phyloP scores from a whole-genome alignment of 2,329 filamentous ascomycete genomes.

The Aspergillus udagawae region DNA sequence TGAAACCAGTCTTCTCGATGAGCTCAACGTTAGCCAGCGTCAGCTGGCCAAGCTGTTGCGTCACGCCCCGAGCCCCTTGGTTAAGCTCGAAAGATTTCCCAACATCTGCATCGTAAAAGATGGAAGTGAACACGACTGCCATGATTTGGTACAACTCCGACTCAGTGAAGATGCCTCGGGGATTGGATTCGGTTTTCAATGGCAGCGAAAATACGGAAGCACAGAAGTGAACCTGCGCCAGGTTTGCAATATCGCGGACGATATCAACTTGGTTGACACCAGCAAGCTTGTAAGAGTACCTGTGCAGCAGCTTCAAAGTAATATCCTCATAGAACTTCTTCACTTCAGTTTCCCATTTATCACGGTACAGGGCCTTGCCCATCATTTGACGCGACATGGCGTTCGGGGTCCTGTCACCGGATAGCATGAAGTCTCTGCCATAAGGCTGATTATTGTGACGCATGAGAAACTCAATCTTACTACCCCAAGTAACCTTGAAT shows the following conservation, averaged over 20 bases:
- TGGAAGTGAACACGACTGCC: slow-evolving; percentile 49
- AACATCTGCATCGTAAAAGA: slow-evolving; percentile 55
- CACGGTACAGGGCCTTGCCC: slow-evolving; percentile 40
- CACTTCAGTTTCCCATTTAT: slow-evolving; percentile 45
- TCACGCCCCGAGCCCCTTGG: slow-evolving; percentile 45
- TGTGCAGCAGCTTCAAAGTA: slow-evolving; percentile 42
- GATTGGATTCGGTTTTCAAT: slow-evolving; percentile 50
- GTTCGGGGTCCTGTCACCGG: slow-evolving; percentile 42
- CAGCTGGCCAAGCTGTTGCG: slow-evolving; percentile 48
- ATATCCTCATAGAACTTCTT: slow-evolving; percentile 47
- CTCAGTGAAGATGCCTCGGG: slow-evolving; percentile 51
- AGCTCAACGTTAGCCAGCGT: slow-evolving; percentile 48
- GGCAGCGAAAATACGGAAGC: slow-evolving; percentile 54
- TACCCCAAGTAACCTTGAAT: slow-evolving; percentile 47
- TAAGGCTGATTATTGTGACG: slow-evolving; percentile 33
- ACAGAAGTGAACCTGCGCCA: slow-evolving; percentile 52
- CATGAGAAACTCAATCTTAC: slow-evolving; percentile 44
- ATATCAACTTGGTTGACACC: slow-evolving; percentile 46
- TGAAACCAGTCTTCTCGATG: slow-evolving; percentile 40
- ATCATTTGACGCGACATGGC: slow-evolving; percentile 42
- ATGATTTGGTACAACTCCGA: slow-evolving; percentile 52
- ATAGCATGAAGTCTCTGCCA: slow-evolving; percentile 47
- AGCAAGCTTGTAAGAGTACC: slow-evolving; percentile 45
- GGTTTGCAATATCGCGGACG: slow-evolving; percentile 49
- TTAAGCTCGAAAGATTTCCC: slow-evolving; percentile 50